Conservation (phyloP, 805 yeast species). For the Lachancea fermentati region DNA sequence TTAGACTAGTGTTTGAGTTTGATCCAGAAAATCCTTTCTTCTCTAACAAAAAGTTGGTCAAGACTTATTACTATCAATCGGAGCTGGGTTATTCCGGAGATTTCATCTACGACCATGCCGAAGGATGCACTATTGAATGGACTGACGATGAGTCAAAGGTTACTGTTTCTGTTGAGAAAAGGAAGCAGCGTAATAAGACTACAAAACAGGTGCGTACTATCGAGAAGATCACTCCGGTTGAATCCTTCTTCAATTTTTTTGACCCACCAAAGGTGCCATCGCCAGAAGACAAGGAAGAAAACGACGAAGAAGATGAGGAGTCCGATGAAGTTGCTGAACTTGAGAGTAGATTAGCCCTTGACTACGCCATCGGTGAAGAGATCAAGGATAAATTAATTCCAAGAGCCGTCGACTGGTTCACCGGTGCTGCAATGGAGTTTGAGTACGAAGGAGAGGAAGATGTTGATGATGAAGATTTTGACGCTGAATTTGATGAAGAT, state of each 20-base stretch:
- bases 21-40: slow-evolving; percentile 66
- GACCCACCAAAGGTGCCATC: slow-evolving; percentile 81
- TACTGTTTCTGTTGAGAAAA: slow-evolving; percentile 81
- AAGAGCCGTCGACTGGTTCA: slow-evolving; percentile 97
- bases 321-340: slow-evolving; percentile 68
- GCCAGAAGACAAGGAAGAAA: slow-evolving; percentile 41
- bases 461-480: slow-evolving; percentile 54
- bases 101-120: slow-evolving; percentile 94
- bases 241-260: slow-evolving; percentile 93
- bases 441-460: slow-evolving; percentile 57
- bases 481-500: slow-evolving; percentile 58
- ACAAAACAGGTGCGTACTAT: slow-evolving; percentile 95
- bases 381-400: slow-evolving; percentile 94
- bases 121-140: slow-evolving; percentile 83
- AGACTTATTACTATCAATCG: slow-evolving; percentile 89
- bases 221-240: slow-evolving; percentile 90
- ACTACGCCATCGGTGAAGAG: slow-evolving; percentile 94
- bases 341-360: slow-evolving; percentile 81
- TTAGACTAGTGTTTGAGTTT: slow-evolving; percentile 79
- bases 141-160: slow-evolving; percentile 70
- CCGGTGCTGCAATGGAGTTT: slow-evolving; percentile 90
- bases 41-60: slow-evolving; percentile 63
- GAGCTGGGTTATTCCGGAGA: slow-evolving; percentile 94
- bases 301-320: slow-evolving; percentile 47
- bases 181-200: slow-evolving; percentile 94